Evolutionary conservation across 2,329 filamentous ascomycete genomes (phyloP).

Genomic region (Ampelomyces quisqualis): DNA sequence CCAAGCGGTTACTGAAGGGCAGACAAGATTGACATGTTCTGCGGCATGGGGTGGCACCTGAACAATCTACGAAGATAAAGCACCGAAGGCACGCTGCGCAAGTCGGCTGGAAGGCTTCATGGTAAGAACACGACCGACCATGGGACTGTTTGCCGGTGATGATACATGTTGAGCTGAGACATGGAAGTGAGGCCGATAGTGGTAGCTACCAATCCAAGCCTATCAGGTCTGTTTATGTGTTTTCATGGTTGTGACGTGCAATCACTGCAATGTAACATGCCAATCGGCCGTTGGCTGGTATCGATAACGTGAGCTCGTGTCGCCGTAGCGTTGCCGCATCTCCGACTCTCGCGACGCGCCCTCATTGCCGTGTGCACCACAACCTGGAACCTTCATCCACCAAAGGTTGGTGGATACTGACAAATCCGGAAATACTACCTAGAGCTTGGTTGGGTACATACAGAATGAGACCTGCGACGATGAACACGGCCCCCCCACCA

Average conservation of each 20-base stretch:
- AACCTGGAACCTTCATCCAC: too few species aligned
- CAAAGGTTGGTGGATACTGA: too few species aligned
- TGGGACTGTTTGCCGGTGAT: not conserved
- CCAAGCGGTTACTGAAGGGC: slow-evolving; percentile 96
- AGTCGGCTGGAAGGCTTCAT: slow-evolving; percentile 9
- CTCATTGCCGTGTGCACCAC: not conserved
- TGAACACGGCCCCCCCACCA: slow-evolving; percentile 30
- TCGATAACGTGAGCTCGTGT: slow-evolving; percentile 25
- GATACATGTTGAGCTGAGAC: not conserved
- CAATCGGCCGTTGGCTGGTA: too few species aligned
- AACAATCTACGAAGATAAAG: slow-evolving; percentile 14
- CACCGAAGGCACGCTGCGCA: not conserved
- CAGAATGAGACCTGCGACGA: not conserved
- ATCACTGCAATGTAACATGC: not conserved
- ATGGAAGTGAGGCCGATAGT: not conserved
- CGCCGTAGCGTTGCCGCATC: slow-evolving; percentile 14
- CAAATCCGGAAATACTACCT: too few species aligned
- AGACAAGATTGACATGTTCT: slow-evolving; percentile 68
- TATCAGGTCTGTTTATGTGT: too few species aligned
- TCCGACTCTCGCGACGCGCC: slow-evolving; percentile 7
- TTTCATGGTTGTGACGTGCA: too few species aligned
- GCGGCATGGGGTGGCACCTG: slow-evolving; percentile 12
- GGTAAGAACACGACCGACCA: slow-evolving; percentile 5
- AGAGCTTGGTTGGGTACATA: too few species aligned
- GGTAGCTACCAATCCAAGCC: not conserved